Percentiles rank a stretch among this genome's conserved stretches.
Conservation (phyloP, 2,329 filamentous ascomycete species). For the Colletotrichum cereale region DNA sequence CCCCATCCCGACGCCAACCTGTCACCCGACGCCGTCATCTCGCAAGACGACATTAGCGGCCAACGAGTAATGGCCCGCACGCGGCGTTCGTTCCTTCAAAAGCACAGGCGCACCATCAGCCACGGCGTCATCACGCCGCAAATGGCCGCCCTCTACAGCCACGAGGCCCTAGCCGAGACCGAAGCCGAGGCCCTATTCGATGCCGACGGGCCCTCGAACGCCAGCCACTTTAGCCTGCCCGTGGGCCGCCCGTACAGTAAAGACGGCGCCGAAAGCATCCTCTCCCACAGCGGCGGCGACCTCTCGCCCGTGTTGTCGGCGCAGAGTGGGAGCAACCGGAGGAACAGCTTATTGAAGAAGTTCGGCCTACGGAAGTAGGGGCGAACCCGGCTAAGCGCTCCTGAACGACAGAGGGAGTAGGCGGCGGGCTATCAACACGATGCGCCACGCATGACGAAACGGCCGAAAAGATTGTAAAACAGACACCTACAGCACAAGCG, state of each 20-base stretch:
- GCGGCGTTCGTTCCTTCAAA: slow-evolving; percentile 60
- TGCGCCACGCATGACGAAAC: slow-evolving; percentile 29
- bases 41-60: slow-evolving; percentile 64
- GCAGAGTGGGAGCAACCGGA: slow-evolving; percentile 12
- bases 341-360: slow-evolving; percentile 30
- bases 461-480: slow-evolving; percentile 36
- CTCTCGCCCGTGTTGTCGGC: slow-evolving; percentile 37
- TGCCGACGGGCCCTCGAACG: slow-evolving; percentile 25
- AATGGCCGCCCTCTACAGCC: slow-evolving; percentile 50
- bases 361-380: slow-evolving; percentile 37
- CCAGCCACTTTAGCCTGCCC: slow-evolving; percentile 30
- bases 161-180: slow-evolving; percentile 44
- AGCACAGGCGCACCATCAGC: slow-evolving; percentile 61
- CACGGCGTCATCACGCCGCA: slow-evolving; percentile 59
- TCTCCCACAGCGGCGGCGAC: slow-evolving; percentile 44
- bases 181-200: slow-evolving; percentile 29
- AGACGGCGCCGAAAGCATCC: slow-evolving; percentile 55
- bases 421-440: slow-evolving; percentile 5
- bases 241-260: slow-evolving; percentile 45
- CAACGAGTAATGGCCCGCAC: slow-evolving; percentile 57
- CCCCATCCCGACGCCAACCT: slow-evolving; percentile 73
- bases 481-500: slow-evolving; percentile 37
- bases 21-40: slow-evolving; percentile 68
- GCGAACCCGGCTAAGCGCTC: background rate
- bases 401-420: background rate